Percentiles rank a stretch among this genome's conserved stretches.
Evolutionary conservation across 2,329 filamentous ascomycete species (phyloP).

Genomic region (Fusarium bulbicola): DNA sequence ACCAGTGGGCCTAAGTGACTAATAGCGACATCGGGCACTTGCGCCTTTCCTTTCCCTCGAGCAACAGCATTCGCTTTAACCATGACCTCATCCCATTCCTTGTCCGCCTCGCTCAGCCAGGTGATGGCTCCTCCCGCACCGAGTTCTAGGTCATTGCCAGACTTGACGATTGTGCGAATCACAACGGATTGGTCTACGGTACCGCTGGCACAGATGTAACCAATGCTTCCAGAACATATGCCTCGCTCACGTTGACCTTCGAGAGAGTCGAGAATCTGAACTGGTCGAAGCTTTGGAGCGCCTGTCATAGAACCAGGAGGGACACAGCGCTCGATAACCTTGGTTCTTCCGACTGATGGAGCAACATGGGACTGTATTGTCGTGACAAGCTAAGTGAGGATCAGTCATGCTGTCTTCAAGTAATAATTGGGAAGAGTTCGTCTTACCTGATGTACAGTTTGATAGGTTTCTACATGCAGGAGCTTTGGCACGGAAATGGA

Average conservation of each 20-base stretch:
- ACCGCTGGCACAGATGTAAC: background rate
- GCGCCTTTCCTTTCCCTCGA: background rate
- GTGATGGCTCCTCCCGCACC: background rate
- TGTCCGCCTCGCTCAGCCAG: background rate
- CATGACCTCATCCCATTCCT: background rate
- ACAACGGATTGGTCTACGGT: background rate
- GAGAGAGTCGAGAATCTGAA: background rate
- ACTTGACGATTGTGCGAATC: background rate
- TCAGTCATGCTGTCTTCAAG: background rate
- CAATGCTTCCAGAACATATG: background rate
- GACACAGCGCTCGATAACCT: background rate
- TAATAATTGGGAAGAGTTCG: too few relatives aligned
- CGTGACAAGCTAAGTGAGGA: background rate
- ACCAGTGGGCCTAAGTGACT: background rate
- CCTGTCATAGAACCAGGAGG: background rate
- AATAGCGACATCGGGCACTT: background rate
- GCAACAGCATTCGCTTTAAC: background rate
- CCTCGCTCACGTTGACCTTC: background rate
- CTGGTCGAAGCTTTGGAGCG: background rate
- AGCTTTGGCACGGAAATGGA: background rate
- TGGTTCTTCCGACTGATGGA: background rate
- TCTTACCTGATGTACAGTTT: background rate
- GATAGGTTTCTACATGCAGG: background rate
- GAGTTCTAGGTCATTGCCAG: background rate
- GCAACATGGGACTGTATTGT: background rate